phyloP scores from a whole-genome alignment of 164 flowering plant species.

The Vitis rotundifolia region DNA sequence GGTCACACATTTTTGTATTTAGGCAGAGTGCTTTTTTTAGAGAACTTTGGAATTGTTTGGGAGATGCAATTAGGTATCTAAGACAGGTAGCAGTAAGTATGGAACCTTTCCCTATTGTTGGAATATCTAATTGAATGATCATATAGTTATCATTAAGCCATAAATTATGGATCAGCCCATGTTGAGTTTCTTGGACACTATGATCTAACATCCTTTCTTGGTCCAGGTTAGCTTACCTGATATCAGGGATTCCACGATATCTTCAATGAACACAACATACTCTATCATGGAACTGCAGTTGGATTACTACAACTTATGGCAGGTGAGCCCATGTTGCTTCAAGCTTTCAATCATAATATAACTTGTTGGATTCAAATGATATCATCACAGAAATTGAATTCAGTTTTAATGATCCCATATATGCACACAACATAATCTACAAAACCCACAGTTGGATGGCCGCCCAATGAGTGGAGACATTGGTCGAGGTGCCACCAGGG shows the following conservation, averaged over 20 bases:
- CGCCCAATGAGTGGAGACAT: constrained; percentile 99
- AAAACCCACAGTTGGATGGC: constrained; percentile 66
- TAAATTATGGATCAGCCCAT: background rate
- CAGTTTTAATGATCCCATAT: too few species aligned
- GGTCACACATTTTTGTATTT: constrained; percentile 3
- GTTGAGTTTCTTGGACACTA: background rate
- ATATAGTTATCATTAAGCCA: too few species aligned
- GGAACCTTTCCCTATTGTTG: background rate
- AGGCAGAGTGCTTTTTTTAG: constrained; percentile 48
- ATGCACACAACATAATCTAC: too few species aligned
- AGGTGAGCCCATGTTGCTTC: constrained; percentile 36
- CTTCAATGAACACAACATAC: constrained; percentile 55
- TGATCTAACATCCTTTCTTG: background rate
- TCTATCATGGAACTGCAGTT: constrained; percentile 58
- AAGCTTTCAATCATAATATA: background rate
- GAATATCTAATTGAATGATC: background rate
- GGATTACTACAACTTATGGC: constrained; percentile 79
- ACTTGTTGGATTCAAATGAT: too few species aligned
- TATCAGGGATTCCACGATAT: constrained; percentile 47
- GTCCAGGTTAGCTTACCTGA: constrained; percentile 79
- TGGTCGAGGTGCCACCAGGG: constrained; percentile 85
- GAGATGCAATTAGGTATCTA: constrained; percentile 46
- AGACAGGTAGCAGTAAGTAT: constrained; percentile 70
- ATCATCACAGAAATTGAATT: too few species aligned
- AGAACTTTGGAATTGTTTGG: constrained; percentile 62